A percentile compares a stretch with the other conserved stretches of the same genome.
phyloP scores from a whole-genome alignment of 805 yeast genomes.

The Metschnikowia orientalis region DNA sequence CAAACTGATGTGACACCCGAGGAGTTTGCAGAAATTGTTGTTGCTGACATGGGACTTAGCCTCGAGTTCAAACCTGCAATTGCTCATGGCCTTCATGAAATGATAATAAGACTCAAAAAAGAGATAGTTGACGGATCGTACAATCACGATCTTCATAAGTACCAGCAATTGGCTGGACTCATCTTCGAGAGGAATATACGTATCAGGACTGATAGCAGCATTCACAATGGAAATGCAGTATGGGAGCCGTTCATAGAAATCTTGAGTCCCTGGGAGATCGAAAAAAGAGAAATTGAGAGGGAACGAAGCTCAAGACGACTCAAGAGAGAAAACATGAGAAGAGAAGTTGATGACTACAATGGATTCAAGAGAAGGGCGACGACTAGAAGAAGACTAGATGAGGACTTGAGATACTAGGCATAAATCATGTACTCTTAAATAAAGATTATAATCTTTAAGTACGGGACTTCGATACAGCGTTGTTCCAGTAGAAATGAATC shows the following conservation, averaged over 20 bases:
- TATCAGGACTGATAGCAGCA: constrained; percentile 53
- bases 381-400: constrained; percentile 50
- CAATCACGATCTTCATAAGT: constrained; percentile 40
- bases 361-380: constrained; percentile 34
- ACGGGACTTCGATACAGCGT: no score
- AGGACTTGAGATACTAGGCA: constrained; percentile 16
- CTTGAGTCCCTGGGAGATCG: constrained; percentile 88
- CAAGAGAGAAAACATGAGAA: constrained; percentile 84
- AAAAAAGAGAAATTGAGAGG: constrained; percentile 89
- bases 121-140: constrained; percentile 66
- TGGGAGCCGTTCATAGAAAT: constrained; percentile 90
- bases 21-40: constrained; percentile 74
- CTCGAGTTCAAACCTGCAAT: constrained; percentile 89
- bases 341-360: constrained; percentile 43
- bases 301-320: constrained; percentile 87
- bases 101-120: constrained; percentile 66
- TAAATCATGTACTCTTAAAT: no score
- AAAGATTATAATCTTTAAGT: no score
- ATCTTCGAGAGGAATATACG: constrained; percentile 42
- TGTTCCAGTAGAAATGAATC: no score
- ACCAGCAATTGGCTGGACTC: constrained; percentile 39
- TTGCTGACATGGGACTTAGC: constrained; percentile 75
- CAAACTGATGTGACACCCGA: constrained; percentile 66
- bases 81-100: constrained; percentile 81
- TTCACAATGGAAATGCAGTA: constrained; percentile 69